Base-by-base conservation (phyloP, 495 filamentous ascomycete genomes). In the Podospora anserina region DNA sequence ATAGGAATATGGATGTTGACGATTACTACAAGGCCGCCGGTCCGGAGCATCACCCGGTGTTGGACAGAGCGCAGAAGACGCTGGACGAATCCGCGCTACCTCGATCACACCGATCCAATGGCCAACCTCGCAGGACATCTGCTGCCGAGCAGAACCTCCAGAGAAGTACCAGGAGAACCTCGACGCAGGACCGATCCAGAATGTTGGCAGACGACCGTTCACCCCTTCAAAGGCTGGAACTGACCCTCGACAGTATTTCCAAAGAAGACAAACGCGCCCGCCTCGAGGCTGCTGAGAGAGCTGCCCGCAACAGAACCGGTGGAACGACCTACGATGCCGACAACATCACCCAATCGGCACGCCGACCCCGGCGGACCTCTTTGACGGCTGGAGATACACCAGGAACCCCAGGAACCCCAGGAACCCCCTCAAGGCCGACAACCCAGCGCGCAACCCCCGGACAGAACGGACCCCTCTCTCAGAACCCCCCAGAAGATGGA, bases 151-250 rank as follows among this genome's bases (percentile, higher is more conserved):
- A 75, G 61, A 34, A 68, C 1, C 32, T 76, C 49, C 73, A 76
- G 32, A 67, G 64, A 58, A 76, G 73, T 63, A 66, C 69, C 54
- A 72, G 72, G 66, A 69, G 72, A 53, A 54, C 72, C 3, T 75
- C 74, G 19, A 63, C 60, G 18, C 65, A 58, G 23, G 75, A 70
- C 23, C 78, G 78, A 30, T 74, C 77, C 15, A 84, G 78, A 80
- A 79, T 82, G 72, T 91, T 88, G 80, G 90, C 92, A 64, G 84
- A 87, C 26, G 90, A 93, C 74, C 87, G 91, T 63, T 97, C 94
- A 61, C 95, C 95, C 39, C 81, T 99, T 26, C 95, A 98, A 77
- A 93, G 89, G 77, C 87, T 99, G 64, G 95, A 97, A 80, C 87
- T 90, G 54, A 93, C 92, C 64, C 82, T 97, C 66, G 88, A 87